Base-by-base conservation (phyloP, 2,329 filamentous ascomycete species). In the Aureobasidium namibiae region DNA sequence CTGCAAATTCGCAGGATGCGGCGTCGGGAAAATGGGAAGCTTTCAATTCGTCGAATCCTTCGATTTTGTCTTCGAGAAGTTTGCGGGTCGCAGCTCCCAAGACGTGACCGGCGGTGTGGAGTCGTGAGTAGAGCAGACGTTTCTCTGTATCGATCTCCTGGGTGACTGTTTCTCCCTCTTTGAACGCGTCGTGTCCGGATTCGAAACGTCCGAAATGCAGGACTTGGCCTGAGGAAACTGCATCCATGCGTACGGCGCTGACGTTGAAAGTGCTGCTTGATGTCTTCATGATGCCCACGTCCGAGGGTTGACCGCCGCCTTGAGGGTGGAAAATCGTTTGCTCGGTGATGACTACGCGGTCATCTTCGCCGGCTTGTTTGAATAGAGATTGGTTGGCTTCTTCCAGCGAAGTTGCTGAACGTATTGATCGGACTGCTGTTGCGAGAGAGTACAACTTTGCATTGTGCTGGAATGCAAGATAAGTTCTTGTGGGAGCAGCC, bases 31-130 rank as follows among this genome's bases (percentile, higher is more conserved):
- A 86, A 67, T 91, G 88, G 4, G 80, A 84, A 0, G 88, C 88
- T 70, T 90, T 91, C 13, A 83, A 73, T 67, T 90, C 87, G 60
- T 82, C 80, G 61, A 87, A 83, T 23, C 74, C 75, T 0, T 72
- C 72, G 13, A 86, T 69, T 56, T 82, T 69, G 1, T 57, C 38
- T 10, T 57, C 54, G 11, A 57, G 42, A 1, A 57, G 54, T 39
- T 57, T 57, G n/a, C 54, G 36, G 1, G 75, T 71, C 0, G 87
- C 87, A 0, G 83, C 73, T 2, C 87, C 86, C 1, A 90, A 78
- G 3, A 90, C 81, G 65, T 91, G 88, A 34, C 88, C 88, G 0
- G 86, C 87, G 0, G 87, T 90, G 70, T 91, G 88, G 0, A 87
- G 77, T 1, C 87, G 80, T 0, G 85, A 89, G 72, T 86, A 83